These are phyloP conservation scores for Sphaerulina musiva DNA, from an alignment of 2,329 filamentous ascomycete species.

Conservation along the genomic window DNA sequence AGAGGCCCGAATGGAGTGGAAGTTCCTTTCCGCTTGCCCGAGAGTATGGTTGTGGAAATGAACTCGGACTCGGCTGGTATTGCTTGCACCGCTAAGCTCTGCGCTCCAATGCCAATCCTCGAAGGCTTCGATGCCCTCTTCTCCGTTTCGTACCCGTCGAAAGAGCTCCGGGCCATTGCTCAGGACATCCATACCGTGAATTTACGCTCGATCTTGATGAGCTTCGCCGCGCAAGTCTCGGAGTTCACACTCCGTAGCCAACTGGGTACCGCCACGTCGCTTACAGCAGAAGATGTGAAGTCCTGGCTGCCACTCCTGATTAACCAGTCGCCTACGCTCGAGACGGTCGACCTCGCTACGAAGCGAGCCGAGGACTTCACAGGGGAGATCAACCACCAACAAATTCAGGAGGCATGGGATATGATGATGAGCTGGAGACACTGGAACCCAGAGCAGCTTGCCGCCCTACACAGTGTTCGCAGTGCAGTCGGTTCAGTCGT, in stretches of 20 bases:
- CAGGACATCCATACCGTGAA: not conserved
- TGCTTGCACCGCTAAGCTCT: not conserved
- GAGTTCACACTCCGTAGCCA: conserved; percentile 7
- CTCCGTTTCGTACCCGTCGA: conserved; percentile 1
- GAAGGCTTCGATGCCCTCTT: conserved; percentile 15
- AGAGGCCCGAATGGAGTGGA: conserved; percentile 35
- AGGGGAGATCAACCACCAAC: not conserved
- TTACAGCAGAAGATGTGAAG: conserved; percentile 9
- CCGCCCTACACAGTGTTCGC: conserved; percentile 15
- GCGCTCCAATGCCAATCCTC: conserved; percentile 1
- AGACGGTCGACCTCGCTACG: conserved; percentile 13
- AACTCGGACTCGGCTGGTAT: not conserved
- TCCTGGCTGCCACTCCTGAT: conserved; percentile 15
- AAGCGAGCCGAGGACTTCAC: not conserved
- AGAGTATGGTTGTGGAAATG: conserved; percentile 9
- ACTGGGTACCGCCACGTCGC: conserved; percentile 9
- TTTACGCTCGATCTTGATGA: not conserved
- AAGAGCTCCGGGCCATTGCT: conserved; percentile 2
- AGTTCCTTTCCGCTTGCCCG: conserved; percentile 36
- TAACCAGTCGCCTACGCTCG: conserved; percentile 14
- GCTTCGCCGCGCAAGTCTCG: conserved; percentile 4
- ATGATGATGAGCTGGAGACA: conserved; percentile 13
- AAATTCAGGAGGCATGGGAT: conserved; percentile 11
- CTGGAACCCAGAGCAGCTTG: conserved; percentile 19
- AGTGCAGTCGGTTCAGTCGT: conserved; percentile 13